Percentiles rank a stretch among this genome's conserved stretches.
Evolutionary conservation across 176 grass and related monocot genomes (phyloP).

Genomic region (Microstegium vimineum): DNA sequence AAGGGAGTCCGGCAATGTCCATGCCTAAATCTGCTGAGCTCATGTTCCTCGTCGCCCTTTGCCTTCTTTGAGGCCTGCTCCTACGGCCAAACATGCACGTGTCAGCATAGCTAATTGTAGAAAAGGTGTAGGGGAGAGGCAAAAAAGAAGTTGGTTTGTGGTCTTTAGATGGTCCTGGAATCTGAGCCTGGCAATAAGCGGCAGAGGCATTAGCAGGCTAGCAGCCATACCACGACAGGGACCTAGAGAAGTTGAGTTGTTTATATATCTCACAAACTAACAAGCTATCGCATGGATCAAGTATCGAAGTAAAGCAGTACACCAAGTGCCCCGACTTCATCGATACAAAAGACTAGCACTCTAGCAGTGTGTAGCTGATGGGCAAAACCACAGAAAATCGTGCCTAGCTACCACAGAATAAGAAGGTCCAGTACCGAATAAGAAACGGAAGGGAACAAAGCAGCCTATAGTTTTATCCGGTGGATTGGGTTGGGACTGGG

Average conservation of each 20-base stretch:
- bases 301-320: background rate
- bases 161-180: conserved; percentile 27
- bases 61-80: conserved; percentile 20
- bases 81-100: conserved; percentile 16
- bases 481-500: background rate
- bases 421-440: background rate
- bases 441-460: background rate
- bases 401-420: background rate
- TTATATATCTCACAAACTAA: background rate
- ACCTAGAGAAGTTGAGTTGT: conserved; percentile 5
- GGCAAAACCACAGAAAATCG: background rate
- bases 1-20: conserved; percentile 28
- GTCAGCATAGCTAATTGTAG: conserved; percentile 39
- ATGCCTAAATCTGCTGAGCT: background rate
- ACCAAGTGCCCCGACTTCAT: background rate
- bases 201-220: background rate
- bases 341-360: background rate
- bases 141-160: conserved; percentile 28
- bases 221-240: conserved; percentile 6
- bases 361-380: background rate
- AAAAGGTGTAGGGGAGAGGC: background rate
- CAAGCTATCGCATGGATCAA: background rate
- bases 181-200: conserved; percentile 4
- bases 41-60: background rate
- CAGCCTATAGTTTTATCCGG: background rate